Base-by-base conservation (phyloP, 768 basidiomycete species). In the Leccinum imitatum region DNA sequence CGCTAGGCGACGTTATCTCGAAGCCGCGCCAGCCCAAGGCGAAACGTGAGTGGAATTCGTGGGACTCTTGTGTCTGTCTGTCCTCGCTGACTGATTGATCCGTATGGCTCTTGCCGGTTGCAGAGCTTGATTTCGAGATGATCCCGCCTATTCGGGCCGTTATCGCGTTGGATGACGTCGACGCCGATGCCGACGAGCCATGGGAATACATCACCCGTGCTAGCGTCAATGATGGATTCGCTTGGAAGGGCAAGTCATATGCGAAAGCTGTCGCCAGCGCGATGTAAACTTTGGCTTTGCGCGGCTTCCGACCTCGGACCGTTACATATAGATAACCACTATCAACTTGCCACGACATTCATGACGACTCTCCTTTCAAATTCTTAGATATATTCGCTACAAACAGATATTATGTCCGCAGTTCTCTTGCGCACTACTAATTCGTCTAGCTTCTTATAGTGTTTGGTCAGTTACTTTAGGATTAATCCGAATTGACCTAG, bases 171-270 rank as follows among this genome's bases (percentile, higher is more conserved):
- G 72, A 73, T 15, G 72, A 73, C 48, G 55, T 48, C 2, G 72
- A 73, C 39, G 55, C 46, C 1, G 72, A 73, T 11, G 50, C 52
- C 6, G 68, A 75, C 21, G 72, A 73, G 25, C 62, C 68, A 21
- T 73, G 72, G 72, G 73, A 73, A 37, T 74, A 75, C 53, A 39
- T 73, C 17, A 66, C 72, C 51, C 70, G 71, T 25, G 61, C 72
- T 9, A 68, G 70, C 50, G 10, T 72, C 33, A 58, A 61, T 35
- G 70, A 74, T 11, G 70, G 69, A 8, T 59, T 68, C 47, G 54
- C 63, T 48, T 72, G 71, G 71, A 69, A 66, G 68, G 70, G 67
- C 57, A 68, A 73, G 57, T 74, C 72, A 9, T 73, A 73, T 50
- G 72, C 72, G 14, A 70, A 73, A 53, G 72, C 60, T 2, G 73